phyloP scores from a whole-genome alignment of 2,329 filamentous ascomycete genomes.

The Diaporthe ampelina region DNA sequence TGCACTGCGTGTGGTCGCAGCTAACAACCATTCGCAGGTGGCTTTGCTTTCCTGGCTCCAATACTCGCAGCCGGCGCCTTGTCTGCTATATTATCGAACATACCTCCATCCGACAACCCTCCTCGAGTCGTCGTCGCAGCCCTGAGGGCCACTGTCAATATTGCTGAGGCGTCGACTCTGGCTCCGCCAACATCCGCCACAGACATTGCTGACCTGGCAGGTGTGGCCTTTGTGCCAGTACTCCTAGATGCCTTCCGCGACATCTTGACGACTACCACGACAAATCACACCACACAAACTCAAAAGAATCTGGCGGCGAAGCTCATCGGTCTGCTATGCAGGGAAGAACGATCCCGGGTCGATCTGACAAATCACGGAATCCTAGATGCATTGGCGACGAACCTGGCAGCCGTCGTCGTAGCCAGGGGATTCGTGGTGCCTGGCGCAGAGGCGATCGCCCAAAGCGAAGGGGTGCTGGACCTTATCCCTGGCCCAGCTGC shows the following conservation, averaged over 20 bases:
- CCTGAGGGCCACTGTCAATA: slow-evolving; percentile 79
- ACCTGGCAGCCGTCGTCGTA: slow-evolving; percentile 79
- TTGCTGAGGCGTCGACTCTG: slow-evolving; percentile 75
- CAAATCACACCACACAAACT: slow-evolving; percentile 61
- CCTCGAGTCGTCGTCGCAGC: slow-evolving; percentile 79
- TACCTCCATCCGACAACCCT: slow-evolving; percentile 76
- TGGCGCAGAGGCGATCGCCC: slow-evolving; percentile 68
- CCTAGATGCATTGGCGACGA: slow-evolving; percentile 82
- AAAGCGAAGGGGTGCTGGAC: slow-evolving; percentile 67
- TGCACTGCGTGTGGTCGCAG: background rate
- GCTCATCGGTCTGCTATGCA: slow-evolving; percentile 73
- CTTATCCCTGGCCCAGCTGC: slow-evolving; percentile 74
- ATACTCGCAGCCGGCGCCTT: slow-evolving; percentile 78
- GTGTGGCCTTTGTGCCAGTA: slow-evolving; percentile 73
- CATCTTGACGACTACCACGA: slow-evolving; percentile 56
- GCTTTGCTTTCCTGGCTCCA: slow-evolving; percentile 82
- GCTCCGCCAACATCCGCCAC: slow-evolving; percentile 64
- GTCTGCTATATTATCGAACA: slow-evolving; percentile 76
- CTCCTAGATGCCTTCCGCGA: slow-evolving; percentile 73
- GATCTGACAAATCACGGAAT: slow-evolving; percentile 80
- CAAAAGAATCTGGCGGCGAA: slow-evolving; percentile 73
- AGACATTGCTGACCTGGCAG: slow-evolving; percentile 67
- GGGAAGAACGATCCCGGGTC: slow-evolving; percentile 77
- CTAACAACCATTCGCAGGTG: slow-evolving; percentile 67
- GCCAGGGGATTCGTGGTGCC: slow-evolving; percentile 78